These are phyloP conservation scores for Backusella tarrabulga DNA, from an alignment of 192 early-diverging fungal species.

Conservation along the genomic window DNA sequence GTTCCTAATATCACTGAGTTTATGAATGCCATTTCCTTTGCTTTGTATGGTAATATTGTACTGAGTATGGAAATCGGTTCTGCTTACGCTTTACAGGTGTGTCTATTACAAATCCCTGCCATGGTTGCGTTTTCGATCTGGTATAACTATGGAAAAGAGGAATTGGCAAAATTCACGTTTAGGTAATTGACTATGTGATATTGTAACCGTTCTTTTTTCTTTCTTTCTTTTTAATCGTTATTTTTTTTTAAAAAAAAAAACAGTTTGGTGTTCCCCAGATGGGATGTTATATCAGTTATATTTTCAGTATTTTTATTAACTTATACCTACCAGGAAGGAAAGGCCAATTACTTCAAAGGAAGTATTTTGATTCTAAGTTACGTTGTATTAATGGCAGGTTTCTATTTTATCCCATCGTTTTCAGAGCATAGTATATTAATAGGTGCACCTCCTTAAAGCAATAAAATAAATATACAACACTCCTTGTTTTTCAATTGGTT, in stretches of 20 bases:
- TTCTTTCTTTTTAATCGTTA: neutral
- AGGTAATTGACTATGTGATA: slow-evolving; percentile 20
- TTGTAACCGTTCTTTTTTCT: neutral
- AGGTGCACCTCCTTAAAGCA: neutral
- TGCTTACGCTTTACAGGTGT: slow-evolving; percentile 93
- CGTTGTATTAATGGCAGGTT: slow-evolving; percentile 74
- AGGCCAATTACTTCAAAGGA: slow-evolving; percentile 97
- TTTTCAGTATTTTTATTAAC: slow-evolving; percentile 72
- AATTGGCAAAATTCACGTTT: slow-evolving; percentile 31
- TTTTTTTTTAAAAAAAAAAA: neutral
- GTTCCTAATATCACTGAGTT: slow-evolving; percentile 98
- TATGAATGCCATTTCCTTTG: slow-evolving; percentile 92
- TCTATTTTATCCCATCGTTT: slow-evolving; percentile 66
- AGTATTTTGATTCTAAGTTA: slow-evolving; percentile 86
- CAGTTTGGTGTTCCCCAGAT: slow-evolving; percentile 39
- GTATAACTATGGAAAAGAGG: slow-evolving; percentile 42
- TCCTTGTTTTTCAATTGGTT: neutral
- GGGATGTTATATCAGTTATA: slow-evolving; percentile 41
- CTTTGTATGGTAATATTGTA: slow-evolving; percentile 83
- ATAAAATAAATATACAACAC: neutral
- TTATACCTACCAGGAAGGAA: slow-evolving; percentile 94
- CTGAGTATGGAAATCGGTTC: slow-evolving; percentile 91
- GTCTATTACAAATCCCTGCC: slow-evolving; percentile 92
- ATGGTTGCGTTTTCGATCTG: slow-evolving; percentile 83
- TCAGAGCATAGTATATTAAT: slow-evolving; percentile 12